A percentile compares a stretch with the other conserved stretches of the same genome.
phyloP scores from a whole-genome alignment of 306 rosid genomes.

The barrel medic (Medicago truncatula) region DNA sequence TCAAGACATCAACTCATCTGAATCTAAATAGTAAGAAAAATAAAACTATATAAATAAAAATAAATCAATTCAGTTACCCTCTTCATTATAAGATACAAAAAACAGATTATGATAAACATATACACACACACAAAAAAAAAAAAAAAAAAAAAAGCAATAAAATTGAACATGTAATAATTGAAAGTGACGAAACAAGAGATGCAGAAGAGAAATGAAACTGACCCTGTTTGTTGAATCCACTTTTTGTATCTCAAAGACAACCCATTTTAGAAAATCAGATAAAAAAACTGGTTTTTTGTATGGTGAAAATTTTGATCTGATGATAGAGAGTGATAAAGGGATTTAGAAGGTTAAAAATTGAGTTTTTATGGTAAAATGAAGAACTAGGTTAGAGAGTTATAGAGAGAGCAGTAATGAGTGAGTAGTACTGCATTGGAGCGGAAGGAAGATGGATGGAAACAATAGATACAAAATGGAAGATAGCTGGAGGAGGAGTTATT shows the following conservation, averaged over 20 bases:
- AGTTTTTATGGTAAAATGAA: constrained; percentile 28
- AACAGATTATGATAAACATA: constrained; percentile 29
- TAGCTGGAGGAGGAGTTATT: constrained; percentile 16
- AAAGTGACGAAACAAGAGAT: constrained; percentile 38
- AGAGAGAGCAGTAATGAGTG: constrained; percentile 41
- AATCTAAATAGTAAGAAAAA: constrained; percentile 33
- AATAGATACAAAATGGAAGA: constrained; percentile 29
- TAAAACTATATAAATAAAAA: neutral
- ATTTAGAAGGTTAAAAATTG: constrained; percentile 27
- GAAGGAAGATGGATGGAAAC: constrained; percentile 36
- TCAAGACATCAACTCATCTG: constrained; percentile 17
- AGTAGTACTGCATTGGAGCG: constrained; percentile 26
- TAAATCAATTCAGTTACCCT: neutral
- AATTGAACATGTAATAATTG: constrained; percentile 20
- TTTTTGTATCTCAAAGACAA: constrained; percentile 41
- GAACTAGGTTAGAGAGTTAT: constrained; percentile 37
- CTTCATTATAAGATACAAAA: constrained; percentile 26
- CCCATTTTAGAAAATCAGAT: constrained; percentile 49
- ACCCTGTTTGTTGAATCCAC: constrained; percentile 50
- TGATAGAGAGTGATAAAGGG: constrained; percentile 35
- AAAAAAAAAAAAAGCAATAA: neutral
- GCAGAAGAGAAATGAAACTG: constrained; percentile 43
- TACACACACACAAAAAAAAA: too few relatives aligned
- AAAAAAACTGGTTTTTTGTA: constrained; percentile 1
- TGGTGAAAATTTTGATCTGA: constrained; percentile 42